A percentile compares a stretch with the other conserved stretches of the same genome.
Evolutionary conservation across 73 alveolate species (phyloP).

Genomic region (Effrenium voratum): DNA sequence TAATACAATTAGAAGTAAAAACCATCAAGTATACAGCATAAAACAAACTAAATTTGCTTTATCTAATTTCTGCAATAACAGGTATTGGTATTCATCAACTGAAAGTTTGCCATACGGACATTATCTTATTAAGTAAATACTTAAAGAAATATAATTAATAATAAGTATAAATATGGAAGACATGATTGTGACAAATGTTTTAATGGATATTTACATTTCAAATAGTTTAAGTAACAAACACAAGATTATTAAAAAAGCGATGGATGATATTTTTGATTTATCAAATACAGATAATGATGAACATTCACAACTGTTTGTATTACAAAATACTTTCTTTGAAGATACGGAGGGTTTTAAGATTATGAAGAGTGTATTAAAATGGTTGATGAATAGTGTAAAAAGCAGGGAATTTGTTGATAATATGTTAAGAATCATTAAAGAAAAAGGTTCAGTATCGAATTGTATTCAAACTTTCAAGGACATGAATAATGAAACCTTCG

Average conservation of each 20-base stretch:
- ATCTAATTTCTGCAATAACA: neutral
- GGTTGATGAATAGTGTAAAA: neutral
- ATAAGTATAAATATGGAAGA: neutral
- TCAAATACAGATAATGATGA: neutral
- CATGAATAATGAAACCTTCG: neutral
- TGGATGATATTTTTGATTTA: neutral
- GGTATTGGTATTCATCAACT: neutral
- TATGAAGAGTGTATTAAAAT: neutral
- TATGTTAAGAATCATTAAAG: neutral
- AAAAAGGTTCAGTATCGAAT: neutral
- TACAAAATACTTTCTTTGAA: neutral
- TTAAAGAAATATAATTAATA: too few relatives aligned
- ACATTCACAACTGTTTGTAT: neutral
- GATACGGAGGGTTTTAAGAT: neutral
- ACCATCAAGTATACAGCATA: neutral
- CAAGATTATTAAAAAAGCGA: neutral
- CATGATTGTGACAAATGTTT: neutral
- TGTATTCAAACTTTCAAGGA: too few relatives aligned
- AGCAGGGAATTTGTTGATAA: neutral
- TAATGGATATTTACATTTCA: too few relatives aligned
- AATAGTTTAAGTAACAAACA: too few relatives aligned
- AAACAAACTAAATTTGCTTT: neutral
- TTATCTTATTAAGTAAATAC: neutral
- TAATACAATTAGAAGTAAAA: neutral
- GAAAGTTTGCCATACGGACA: neutral